Evolutionary conservation across 2,329 filamentous ascomycete genomes (phyloP).

Genomic region (Neofusicoccum sp.): DNA sequence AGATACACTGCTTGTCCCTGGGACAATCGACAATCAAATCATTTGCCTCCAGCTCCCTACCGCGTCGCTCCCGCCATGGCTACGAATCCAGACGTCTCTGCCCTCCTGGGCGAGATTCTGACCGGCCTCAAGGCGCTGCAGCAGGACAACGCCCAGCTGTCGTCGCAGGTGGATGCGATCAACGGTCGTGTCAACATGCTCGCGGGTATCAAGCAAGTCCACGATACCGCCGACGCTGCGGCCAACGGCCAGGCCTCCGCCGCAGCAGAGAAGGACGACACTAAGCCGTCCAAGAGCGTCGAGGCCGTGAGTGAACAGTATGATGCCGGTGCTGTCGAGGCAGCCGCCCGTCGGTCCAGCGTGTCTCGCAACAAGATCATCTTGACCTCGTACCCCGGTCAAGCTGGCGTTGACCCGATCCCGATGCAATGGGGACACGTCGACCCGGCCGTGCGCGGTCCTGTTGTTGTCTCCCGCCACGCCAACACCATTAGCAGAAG

Average conservation of each 20-base stretch:
- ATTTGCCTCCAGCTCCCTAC: not conserved
- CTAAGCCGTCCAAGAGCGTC: conserved; percentile 30
- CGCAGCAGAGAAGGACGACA: conserved; percentile 33
- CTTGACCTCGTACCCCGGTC: conserved; percentile 84
- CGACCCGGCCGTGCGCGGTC: conserved; percentile 73
- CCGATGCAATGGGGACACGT: conserved; percentile 82
- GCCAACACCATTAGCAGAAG: conserved; percentile 73
- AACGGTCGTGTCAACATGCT: conserved; percentile 61
- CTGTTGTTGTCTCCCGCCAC: conserved; percentile 80
- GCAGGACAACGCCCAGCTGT: conserved; percentile 55
- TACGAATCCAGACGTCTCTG: conserved; percentile 18
- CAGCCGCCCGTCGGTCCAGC: conserved; percentile 38
- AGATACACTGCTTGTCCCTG: conserved; percentile 15
- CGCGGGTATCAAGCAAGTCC: conserved; percentile 57
- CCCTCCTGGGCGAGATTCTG: conserved; percentile 55
- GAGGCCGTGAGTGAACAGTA: conserved; percentile 42
- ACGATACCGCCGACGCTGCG: conserved; percentile 45
- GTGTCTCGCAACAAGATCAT: conserved; percentile 58
- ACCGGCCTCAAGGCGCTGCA: conserved; percentile 55
- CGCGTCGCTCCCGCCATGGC: conserved; percentile 10
- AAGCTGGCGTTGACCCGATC: conserved; percentile 90
- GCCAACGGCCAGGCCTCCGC: conserved; percentile 24
- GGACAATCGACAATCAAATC: not conserved
- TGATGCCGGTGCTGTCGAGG: conserved; percentile 32
- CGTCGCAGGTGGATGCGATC: conserved; percentile 58